Conservation (phyloP, 768 basidiomycete genomes). For the Phylloporus arenicola region DNA sequence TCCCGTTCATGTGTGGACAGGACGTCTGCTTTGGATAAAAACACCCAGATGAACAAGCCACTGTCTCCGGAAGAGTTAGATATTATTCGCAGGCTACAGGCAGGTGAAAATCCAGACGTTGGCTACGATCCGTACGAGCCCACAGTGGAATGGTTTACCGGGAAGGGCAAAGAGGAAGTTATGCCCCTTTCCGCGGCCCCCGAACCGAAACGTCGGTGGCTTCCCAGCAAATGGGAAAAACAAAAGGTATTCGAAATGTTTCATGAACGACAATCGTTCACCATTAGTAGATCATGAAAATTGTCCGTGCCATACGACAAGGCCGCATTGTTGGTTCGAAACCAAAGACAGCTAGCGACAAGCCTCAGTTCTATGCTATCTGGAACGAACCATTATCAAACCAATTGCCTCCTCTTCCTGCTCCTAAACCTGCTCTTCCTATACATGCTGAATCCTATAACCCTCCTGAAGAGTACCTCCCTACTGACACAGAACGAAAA, state of each 20-base stretch:
- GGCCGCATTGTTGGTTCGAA: slow-evolving; percentile 90
- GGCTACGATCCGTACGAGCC: slow-evolving; percentile 90
- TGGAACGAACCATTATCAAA: slow-evolving; percentile 79
- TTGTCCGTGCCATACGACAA: slow-evolving; percentile 95
- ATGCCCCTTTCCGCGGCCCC: slow-evolving; percentile 91
- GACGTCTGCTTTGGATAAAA: slow-evolving; percentile 92
- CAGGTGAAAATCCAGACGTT: slow-evolving; percentile 87
- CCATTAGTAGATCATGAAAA: slow-evolving; percentile 85
- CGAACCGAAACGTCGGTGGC: slow-evolving; percentile 94
- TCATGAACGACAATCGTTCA: neutral
- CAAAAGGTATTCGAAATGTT: slow-evolving; percentile 64
- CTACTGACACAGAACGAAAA: slow-evolving; percentile 72
- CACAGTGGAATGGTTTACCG: slow-evolving; percentile 95
- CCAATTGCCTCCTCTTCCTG: slow-evolving; percentile 83
- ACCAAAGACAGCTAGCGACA: slow-evolving; percentile 61
- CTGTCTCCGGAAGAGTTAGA: slow-evolving; percentile 89
- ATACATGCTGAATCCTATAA: slow-evolving; percentile 98
- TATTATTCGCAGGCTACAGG: slow-evolving; percentile 86
- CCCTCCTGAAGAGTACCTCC: slow-evolving; percentile 94
- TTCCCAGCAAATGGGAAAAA: slow-evolving; percentile 99
- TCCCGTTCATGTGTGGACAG: slow-evolving; percentile 34
- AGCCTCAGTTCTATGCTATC: slow-evolving; percentile 76
- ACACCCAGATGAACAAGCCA: slow-evolving; percentile 77
- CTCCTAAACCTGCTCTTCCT: slow-evolving; percentile 86
- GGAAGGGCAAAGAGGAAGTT: slow-evolving; percentile 87